Evolutionary conservation across 1,284 basidiomycete species (phyloP).

Genomic region (Austroboletus sp.): DNA sequence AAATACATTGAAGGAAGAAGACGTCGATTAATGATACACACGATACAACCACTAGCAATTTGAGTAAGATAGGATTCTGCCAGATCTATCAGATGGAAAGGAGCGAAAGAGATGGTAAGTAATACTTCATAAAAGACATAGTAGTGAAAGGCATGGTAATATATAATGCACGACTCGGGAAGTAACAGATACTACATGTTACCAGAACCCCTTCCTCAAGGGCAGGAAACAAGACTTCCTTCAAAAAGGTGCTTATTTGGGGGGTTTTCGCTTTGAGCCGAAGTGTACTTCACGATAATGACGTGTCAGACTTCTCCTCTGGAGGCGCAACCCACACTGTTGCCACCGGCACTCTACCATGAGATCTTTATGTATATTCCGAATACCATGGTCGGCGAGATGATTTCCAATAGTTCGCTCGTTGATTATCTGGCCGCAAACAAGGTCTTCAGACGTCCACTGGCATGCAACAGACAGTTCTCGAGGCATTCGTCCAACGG

Average conservation of each 20-base stretch:
- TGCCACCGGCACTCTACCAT: slow-evolving; percentile 12
- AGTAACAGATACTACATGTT: neutral
- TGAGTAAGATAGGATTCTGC: too few relatives aligned
- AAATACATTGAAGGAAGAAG: too few relatives aligned
- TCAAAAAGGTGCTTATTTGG: neutral
- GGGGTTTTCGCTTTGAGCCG: slow-evolving; percentile 9
- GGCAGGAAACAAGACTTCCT: too few relatives aligned
- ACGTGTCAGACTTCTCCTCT: slow-evolving; percentile 9
- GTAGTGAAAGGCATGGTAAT: too few relatives aligned
- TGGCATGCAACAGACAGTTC: neutral
- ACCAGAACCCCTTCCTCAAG: neutral
- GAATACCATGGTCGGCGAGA: slow-evolving; percentile 16
- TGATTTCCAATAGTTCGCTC: slow-evolving; percentile 5
- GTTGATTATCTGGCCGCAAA: slow-evolving; percentile 9
- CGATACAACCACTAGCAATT: too few relatives aligned
- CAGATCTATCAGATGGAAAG: too few relatives aligned
- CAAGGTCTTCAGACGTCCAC: slow-evolving; percentile 6
- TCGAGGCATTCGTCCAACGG: neutral
- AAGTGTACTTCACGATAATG: slow-evolving; percentile 17
- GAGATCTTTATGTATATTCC: neutral
- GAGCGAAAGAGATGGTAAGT: too few relatives aligned
- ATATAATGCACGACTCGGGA: too few relatives aligned
- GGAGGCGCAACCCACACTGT: slow-evolving; percentile 4
- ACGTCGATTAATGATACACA: too few relatives aligned
- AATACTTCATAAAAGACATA: too few relatives aligned